Base-by-base conservation (phyloP, 352 stramenopile genomes). In the Globisporangium canariense region DNA sequence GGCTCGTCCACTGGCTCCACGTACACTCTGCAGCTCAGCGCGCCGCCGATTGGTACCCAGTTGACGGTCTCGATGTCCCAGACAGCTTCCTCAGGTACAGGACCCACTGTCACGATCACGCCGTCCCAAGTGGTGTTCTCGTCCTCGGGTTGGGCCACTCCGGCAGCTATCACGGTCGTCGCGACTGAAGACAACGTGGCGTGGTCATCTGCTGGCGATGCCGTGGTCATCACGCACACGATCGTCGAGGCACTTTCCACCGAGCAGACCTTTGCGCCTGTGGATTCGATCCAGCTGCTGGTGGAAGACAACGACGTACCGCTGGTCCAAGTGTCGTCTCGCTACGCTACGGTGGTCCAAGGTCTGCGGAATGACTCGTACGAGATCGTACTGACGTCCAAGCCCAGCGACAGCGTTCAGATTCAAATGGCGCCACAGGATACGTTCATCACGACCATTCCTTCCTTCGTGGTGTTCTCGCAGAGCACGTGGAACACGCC, bases 271-370 rank as follows among this genome's bases (percentile, higher is more conserved):
- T 90, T 89, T 57, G 65, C 69, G 2, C 13, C 56, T 2, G 59
- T 69, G 7, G 60, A 73, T 10, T 68, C 71, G 2, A 62, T 92
- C 9, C 49, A 57, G 6, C 67, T 90, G 1, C 45, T 71, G 13
- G 65, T 92, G 4, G 68, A 71, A 52, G 83, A 90, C 25, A 69
- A 89, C 49, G 77, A 88, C 51, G 61, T 88, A 32, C 78, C 81
- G 1, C 64, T 77, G 2, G 64, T 89, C n/a, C 76, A 75, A n/a
- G 54, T 89, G 18, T 90, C 81, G 0, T 66, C 67, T 47, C 71
- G 76, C 9, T 81, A 78, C 50, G 67, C 77, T 32, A 74, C 78
- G 2, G 73, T 90, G 11, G 41, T 82, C 5, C 74, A 89, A 52
- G 53, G 63, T 3, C 20, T 87, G 4, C 67, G 68, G 20, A 87